Evolutionary conservation across 2,329 filamentous ascomycete species (phyloP).

Genomic region (Sarocladium kiliense): DNA sequence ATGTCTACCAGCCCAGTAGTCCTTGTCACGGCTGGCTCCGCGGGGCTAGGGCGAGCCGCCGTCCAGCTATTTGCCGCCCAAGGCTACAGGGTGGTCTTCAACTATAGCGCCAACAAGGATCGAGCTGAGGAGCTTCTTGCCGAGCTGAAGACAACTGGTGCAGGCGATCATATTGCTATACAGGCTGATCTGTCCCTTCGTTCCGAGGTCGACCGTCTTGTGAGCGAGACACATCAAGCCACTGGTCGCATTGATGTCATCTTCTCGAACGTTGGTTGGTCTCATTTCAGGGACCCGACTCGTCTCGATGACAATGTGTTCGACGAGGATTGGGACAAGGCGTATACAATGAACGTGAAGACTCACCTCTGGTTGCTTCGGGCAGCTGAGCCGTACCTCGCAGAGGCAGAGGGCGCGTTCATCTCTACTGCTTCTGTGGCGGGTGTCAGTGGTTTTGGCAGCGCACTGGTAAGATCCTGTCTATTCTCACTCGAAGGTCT

Average conservation of each 20-base stretch:
- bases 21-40: constrained; percentile 46
- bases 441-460: constrained; percentile 59
- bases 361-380: constrained; percentile 56
- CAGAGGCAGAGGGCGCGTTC: constrained; percentile 54
- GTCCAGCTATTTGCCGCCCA: constrained; percentile 61
- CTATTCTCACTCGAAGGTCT: background rate
- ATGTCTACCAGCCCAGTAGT: constrained; percentile 25
- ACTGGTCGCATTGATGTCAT: constrained; percentile 67
- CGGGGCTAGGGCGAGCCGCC: constrained; percentile 68
- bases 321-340: constrained; percentile 55
- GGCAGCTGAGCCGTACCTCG: constrained; percentile 47
- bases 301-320: constrained; percentile 47
- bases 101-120: constrained; percentile 60
- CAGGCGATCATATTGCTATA: constrained; percentile 42
- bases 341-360: constrained; percentile 59
- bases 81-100: constrained; percentile 66
- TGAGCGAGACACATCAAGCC: constrained; percentile 52
- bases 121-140: constrained; percentile 54
- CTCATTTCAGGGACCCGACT: constrained; percentile 36
- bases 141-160: constrained; percentile 46
- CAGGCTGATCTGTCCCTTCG: constrained; percentile 62
- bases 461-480: constrained; percentile 46
- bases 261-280: constrained; percentile 67
- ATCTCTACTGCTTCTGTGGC: constrained; percentile 61
- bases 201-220: constrained; percentile 52